Base-by-base conservation (phyloP, 1,284 basidiomycete species). In the Xerocomus nothofagi region DNA sequence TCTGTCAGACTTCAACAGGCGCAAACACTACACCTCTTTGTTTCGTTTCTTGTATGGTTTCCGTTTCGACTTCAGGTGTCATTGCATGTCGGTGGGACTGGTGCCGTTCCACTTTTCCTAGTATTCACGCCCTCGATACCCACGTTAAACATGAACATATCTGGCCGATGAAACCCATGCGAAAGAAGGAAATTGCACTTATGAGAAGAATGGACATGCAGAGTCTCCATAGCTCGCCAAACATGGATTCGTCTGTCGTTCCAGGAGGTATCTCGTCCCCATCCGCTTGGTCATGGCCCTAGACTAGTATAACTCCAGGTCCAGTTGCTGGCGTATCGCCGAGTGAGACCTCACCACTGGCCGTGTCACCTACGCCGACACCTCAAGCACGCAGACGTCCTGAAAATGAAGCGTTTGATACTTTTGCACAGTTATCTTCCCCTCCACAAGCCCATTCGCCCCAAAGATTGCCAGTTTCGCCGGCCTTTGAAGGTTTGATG, bases 91-190 rank as follows among this genome's bases (percentile, higher is more conserved):
- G 67, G 39, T 82, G 80, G 80, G 68, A 68, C 7, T 78, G 75
- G 73, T 82, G 81, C 44, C 65, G 73, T 3, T 60, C 60, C 17
- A 68, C 65, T 2, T 81, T 77, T 50, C 32, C 57, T 7, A 68
- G 57, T 18, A 59, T 67, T n/a, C 51, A 61, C 2, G 71, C 71
- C n/a, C 71, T 80, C 20, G 57, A 65, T 4, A 51, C 64, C 7
- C 80, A 82, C 56, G 71, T 81, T 32, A 59, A 71, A n/a, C 57
- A 67, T 36, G 71, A 76, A 12, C 81, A 83, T 57, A 68, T 79
- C 42, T 68, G 62, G 36, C 65, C 63, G 17, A 66, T 71, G 33
- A 57, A 70, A 23, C 68, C 70, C 39, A 56, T 70, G 67, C 54
- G 42, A 14, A 70, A 52, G 50, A 44, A 49, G 18, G 68, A 71